A percentile compares a stretch with the other conserved stretches of the same genome.
These are phyloP conservation scores for Neopestalotiopsis rosae DNA, from an alignment of 2,329 filamentous ascomycete species.

Conservation along the genomic window DNA sequence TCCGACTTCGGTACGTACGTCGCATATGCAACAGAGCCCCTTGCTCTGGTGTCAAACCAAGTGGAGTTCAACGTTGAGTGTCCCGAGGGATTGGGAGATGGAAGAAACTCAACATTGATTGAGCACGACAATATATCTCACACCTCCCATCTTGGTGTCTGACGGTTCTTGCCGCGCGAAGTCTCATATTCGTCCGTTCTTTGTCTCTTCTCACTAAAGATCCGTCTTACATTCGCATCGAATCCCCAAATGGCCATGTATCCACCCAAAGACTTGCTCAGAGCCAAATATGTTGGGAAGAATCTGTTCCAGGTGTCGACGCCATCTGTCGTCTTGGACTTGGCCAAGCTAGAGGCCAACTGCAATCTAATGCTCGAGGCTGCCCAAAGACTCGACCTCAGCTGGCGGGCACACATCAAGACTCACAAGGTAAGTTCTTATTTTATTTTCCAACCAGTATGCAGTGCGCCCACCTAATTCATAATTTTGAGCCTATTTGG, in stretches of 20 bases:
- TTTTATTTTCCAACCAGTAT: not conserved
- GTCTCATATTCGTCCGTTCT: not conserved
- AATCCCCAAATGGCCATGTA: slow-evolving; percentile 1
- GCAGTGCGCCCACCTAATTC: not conserved
- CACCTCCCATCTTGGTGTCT: not conserved
- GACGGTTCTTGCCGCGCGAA: not conserved
- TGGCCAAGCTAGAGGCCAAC: slow-evolving; percentile 69
- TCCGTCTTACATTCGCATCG: not conserved
- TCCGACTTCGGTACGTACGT: slow-evolving; percentile 1
- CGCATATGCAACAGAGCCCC: not conserved
- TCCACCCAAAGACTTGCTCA: slow-evolving; percentile 41
- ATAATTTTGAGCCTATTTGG: not conserved
- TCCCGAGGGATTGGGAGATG: not conserved
- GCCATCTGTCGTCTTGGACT: slow-evolving; percentile 72
- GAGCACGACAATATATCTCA: slow-evolving; percentile 3
- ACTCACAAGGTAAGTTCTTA: slow-evolving; percentile 71
- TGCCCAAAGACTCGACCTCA: slow-evolving; percentile 61
- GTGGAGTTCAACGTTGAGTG: not conserved
- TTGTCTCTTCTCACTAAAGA: not conserved
- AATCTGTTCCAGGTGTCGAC: slow-evolving; percentile 64
- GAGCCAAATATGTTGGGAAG: slow-evolving; percentile 60
- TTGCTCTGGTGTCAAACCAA: not conserved
- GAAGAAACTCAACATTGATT: not conserved
- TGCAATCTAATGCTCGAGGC: slow-evolving; percentile 75
- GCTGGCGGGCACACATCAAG: slow-evolving; percentile 81